Conservation (phyloP, 2,329 filamentous ascomycete genomes). For the Monosporascus sp. region DNA sequence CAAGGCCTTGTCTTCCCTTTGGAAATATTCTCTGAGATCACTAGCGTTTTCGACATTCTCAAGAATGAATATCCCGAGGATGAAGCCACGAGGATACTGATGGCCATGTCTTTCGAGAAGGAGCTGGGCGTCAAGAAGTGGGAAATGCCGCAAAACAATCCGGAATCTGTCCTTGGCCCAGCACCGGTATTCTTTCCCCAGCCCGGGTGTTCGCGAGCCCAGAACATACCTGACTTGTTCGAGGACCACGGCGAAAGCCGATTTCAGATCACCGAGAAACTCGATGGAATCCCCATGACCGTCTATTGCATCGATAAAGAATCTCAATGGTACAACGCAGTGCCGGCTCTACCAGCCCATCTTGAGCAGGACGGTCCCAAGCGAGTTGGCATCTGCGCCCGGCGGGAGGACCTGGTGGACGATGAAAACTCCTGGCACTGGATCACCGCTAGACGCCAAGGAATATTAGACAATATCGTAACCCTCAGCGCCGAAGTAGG, state of each 20-base stretch:
- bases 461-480: slow-evolving; percentile 15
- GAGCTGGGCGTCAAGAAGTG: slow-evolving; percentile 24
- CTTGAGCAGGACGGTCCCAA: not conserved
- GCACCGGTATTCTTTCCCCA: slow-evolving; percentile 22
- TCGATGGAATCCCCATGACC: slow-evolving; percentile 27
- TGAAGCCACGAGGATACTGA: slow-evolving; percentile 10
- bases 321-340: slow-evolving; percentile 13
- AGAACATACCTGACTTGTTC: slow-evolving; percentile 19
- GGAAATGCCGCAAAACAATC: slow-evolving; percentile 7
- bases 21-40: slow-evolving; percentile 14
- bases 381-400: slow-evolving; percentile 18
- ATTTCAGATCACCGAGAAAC: slow-evolving; percentile 28
- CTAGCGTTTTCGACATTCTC: slow-evolving; percentile 3
- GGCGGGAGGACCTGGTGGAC: slow-evolving; percentile 12
- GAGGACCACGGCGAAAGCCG: not conserved
- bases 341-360: slow-evolving; percentile 11
- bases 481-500: slow-evolving; percentile 1
- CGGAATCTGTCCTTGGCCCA: slow-evolving; percentile 5
- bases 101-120: slow-evolving; percentile 17
- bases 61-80: slow-evolving; percentile 8
- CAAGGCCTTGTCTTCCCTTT: slow-evolving; percentile 24
- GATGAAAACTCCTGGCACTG: slow-evolving; percentile 14
- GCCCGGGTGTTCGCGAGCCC: slow-evolving; percentile 20
- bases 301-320: slow-evolving; percentile 19
- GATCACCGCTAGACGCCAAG: slow-evolving; percentile 14